Evolutionary conservation across 345 rosid genomes (phyloP).

Genomic region (Lenwebbia sp.): DNA sequence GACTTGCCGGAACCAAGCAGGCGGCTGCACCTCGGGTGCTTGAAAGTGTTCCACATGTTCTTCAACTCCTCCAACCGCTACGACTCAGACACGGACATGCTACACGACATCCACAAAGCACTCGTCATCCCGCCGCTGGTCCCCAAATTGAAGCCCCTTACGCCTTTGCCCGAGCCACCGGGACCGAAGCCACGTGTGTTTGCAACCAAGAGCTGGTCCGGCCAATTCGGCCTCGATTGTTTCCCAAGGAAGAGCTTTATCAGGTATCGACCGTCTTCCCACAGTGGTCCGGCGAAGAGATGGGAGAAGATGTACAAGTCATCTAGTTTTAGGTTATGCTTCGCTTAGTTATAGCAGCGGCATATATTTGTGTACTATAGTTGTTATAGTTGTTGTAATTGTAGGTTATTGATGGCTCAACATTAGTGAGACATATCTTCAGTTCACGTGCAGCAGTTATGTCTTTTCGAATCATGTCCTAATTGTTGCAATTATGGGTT

Average conservation of each 20-base stretch:
- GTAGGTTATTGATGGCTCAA: not conserved
- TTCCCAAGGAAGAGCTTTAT: not conserved
- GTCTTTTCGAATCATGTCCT: too few species aligned
- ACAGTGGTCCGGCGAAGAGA: not conserved
- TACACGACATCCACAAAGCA: conserved; percentile 46
- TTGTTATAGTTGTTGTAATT: too few species aligned
- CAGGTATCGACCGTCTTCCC: not conserved
- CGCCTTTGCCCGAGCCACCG: not conserved
- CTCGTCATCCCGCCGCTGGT: conserved; percentile 29
- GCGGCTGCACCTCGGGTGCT: conserved; percentile 28
- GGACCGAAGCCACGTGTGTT: not conserved
- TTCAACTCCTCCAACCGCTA: conserved; percentile 32
- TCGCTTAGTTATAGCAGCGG: not conserved
- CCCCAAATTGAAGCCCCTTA: not conserved
- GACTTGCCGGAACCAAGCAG: conserved; percentile 28
- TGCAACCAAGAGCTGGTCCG: not conserved
- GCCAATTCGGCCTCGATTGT: not conserved
- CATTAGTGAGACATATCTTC: not conserved
- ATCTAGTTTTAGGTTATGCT: not conserved
- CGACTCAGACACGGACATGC: conserved; percentile 27
- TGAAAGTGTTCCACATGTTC: conserved; percentile 44
- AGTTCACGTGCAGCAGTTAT: too few species aligned
- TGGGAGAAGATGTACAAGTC: not conserved
- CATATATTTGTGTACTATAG: not conserved
- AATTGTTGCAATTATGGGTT: too few species aligned